Percentiles rank a stretch among this genome's conserved stretches.
These are phyloP conservation scores for Adansonia rubrostipa DNA, from an alignment of 441 rosid genomes.

Conservation along the genomic window DNA sequence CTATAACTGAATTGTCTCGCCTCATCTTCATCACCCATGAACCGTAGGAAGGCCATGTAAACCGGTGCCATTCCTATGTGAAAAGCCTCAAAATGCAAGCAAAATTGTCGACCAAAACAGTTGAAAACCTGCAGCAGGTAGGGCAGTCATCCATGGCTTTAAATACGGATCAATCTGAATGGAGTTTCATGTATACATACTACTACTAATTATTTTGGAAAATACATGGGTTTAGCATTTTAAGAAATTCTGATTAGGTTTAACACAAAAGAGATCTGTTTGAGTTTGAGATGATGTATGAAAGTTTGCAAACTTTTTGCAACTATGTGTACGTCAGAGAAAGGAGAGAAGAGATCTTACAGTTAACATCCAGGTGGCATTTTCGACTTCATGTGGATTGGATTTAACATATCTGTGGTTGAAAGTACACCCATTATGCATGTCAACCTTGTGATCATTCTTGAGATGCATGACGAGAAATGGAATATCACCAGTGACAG, in stretches of 20 bases:
- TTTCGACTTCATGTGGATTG: slow-evolving; percentile 77
- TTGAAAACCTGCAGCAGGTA: slow-evolving; percentile 63
- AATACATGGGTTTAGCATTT: no score
- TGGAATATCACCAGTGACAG: slow-evolving; percentile 73
- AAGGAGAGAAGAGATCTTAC: slow-evolving; percentile 44
- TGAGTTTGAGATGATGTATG: background rate
- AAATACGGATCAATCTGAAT: background rate
- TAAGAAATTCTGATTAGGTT: no score
- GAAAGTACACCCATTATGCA: slow-evolving; percentile 86
- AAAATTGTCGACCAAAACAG: slow-evolving; percentile 83
- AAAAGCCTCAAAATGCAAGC: slow-evolving; percentile 89
- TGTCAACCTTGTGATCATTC: slow-evolving; percentile 87
- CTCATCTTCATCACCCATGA: slow-evolving; percentile 84
- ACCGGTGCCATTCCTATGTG: slow-evolving; percentile 75
- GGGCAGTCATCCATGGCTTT: background rate
- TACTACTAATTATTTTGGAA: no score
- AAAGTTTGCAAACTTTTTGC: background rate
- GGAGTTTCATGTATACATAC: background rate
- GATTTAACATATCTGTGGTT: slow-evolving; percentile 86
- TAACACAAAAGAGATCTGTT: background rate
- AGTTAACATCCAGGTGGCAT: slow-evolving; percentile 93
- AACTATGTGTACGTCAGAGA: background rate
- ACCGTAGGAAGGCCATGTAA: slow-evolving; percentile 83
- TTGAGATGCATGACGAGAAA: slow-evolving; percentile 69
- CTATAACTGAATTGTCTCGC: slow-evolving; percentile 76